Evolutionary conservation across 1,284 basidiomycete species (phyloP), one percentile per base, ranked within the genome.

Genomic region (Cystobasidium sp.): DNA sequence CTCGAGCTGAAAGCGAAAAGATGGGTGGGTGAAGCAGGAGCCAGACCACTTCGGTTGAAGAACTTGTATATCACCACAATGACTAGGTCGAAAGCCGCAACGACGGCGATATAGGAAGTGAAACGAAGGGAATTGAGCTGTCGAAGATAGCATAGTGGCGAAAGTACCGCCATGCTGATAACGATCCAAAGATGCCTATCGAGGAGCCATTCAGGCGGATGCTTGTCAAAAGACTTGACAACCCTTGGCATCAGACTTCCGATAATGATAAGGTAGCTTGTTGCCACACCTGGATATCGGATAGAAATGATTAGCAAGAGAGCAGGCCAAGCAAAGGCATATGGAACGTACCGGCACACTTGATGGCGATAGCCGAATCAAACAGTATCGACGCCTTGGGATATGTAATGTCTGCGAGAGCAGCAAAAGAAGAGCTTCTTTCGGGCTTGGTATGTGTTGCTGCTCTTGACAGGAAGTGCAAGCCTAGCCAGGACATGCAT

Each of bases 201-300:
- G 16, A 94, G 84, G 22, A 90, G 84, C 90, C 87, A 84, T 4
- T 86, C 85, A 0, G 90, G 88, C 6, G 86, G 88, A 76, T 66
- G 79, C 77, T 67, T 91, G 87, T 80, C 91, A 67, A 98, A 85
- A 12, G 93, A 91, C 74, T 86, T 85, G 44, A 94, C 88, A n/a
- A 98, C 96, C 80, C 90, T 94, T 0, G 97, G 96, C 87, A 97
- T 91, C 18, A 78, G 56, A n/a, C 90, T 89, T 84, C 97, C 97
- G 84, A 96, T 90, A 78, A 97, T 95, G 80, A 97, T 95, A 51
- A 83, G 86, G 65, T 83, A 92, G 85, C 93, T 96, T 78, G 97
- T 91, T 47, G 92, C 94, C 8, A 99, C 97, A 43, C 97, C 97
- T 81, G 96, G 96, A n/a, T 63, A 44, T 82, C 94, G 2, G 39